A percentile compares a stretch with the other conserved stretches of the same genome.
These are phyloP conservation scores for Penicillium sp. DNA, from an alignment of 2,329 filamentous ascomycete species.

Conservation along the genomic window DNA sequence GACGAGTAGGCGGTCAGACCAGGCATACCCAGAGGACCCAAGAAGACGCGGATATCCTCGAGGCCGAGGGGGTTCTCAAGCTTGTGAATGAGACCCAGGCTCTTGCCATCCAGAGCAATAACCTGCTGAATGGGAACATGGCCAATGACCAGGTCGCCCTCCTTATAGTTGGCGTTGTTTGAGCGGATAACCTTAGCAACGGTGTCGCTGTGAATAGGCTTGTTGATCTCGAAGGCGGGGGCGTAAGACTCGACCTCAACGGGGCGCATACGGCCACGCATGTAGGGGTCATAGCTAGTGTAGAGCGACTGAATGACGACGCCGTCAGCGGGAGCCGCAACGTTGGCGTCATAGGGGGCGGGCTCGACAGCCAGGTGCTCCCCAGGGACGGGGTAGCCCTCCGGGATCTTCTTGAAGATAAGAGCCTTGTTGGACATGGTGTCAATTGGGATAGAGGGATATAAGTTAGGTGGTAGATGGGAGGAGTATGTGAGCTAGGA, in stretches of 20 bases:
- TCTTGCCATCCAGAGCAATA: constrained; percentile 51
- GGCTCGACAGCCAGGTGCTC: constrained; percentile 66
- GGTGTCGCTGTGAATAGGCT: constrained; percentile 60
- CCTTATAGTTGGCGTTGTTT: constrained; percentile 57
- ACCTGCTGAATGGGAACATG: constrained; percentile 65
- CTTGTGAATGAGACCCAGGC: constrained; percentile 46
- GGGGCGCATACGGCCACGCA: constrained; percentile 72
- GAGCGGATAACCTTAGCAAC: constrained; percentile 69
- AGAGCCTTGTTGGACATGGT: constrained; percentile 63
- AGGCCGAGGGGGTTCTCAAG: constrained; percentile 62
- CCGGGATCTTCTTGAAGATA: constrained; percentile 66
- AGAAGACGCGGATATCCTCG: constrained; percentile 54
- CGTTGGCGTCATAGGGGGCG: constrained; percentile 59
- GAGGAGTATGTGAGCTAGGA: background rate
- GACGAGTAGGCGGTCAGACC: constrained; percentile 71
- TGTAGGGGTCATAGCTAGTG: constrained; percentile 77
- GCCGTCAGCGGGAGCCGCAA: constrained; percentile 58
- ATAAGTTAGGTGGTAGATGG: background rate
- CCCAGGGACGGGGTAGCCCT: constrained; percentile 63
- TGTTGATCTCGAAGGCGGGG: constrained; percentile 57
- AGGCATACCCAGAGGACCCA: constrained; percentile 74
- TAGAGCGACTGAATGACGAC: constrained; percentile 67
- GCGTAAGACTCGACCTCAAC: constrained; percentile 63
- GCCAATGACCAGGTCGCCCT: constrained; percentile 63
- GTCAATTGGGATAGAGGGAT: background rate